phyloP scores from a whole-genome alignment of 805 yeast species.

The Spathaspora sp. region DNA sequence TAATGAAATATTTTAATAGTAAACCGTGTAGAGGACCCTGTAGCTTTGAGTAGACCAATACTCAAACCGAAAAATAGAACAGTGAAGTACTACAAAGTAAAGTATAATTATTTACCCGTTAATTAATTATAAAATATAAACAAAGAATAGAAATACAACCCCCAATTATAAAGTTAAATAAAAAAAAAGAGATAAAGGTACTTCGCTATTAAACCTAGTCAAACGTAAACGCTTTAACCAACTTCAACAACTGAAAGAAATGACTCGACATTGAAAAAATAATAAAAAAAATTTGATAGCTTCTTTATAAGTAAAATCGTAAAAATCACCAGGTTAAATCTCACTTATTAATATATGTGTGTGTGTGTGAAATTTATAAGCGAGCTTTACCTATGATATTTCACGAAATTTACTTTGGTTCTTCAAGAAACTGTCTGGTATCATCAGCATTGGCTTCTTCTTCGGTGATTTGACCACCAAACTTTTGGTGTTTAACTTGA shows the following conservation, averaged over 20 bases:
- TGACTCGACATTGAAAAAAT: neutral
- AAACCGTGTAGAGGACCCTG: too few species aligned
- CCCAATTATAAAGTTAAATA: neutral
- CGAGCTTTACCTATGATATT: neutral
- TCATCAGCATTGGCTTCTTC: neutral
- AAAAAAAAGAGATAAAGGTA: neutral
- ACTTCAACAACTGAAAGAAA: neutral
- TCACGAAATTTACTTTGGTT: neutral
- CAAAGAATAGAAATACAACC: neutral
- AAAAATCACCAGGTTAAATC: neutral
- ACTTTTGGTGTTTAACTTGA: conserved; percentile 14
- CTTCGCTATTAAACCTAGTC: neutral
- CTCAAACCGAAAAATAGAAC: too few species aligned
- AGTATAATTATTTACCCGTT: neutral
- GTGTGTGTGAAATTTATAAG: conserved; percentile 1
- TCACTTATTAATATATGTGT: neutral
- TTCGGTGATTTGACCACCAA: conserved; percentile 5
- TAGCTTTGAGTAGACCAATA: too few species aligned
- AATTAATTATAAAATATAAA: neutral
- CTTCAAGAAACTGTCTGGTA: neutral
- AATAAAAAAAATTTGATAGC: neutral
- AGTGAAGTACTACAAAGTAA: neutral
- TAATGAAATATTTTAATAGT: too few species aligned
- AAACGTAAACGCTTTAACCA: neutral
- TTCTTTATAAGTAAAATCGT: neutral